Evolutionary conservation across 805 yeast genomes (phyloP).

Genomic region (Metschnikowia vanudenii): DNA sequence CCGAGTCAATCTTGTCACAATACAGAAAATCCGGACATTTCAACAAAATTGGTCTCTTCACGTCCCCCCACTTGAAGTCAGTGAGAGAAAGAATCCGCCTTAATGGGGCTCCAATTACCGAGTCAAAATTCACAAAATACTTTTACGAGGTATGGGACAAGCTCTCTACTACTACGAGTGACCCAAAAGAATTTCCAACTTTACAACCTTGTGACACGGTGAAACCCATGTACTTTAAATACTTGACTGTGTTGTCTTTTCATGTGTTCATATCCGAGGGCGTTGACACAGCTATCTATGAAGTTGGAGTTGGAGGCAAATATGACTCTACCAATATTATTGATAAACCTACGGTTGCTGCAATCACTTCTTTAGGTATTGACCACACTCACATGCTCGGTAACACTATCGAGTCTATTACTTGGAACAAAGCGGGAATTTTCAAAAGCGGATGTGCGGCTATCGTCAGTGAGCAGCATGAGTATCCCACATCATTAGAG

Average conservation of each 20-base stretch:
- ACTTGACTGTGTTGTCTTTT: slow-evolving; percentile 82
- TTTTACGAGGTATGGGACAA: slow-evolving; percentile 94
- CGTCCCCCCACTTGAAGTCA: slow-evolving; percentile 92
- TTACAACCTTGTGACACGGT: slow-evolving; percentile 63
- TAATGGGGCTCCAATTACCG: slow-evolving; percentile 81
- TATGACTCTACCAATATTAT: slow-evolving; percentile 94
- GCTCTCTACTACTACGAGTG: slow-evolving; percentile 57
- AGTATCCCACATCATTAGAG: slow-evolving; percentile 49
- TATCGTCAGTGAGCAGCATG: slow-evolving; percentile 57
- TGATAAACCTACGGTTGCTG: slow-evolving; percentile 76
- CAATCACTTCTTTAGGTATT: slow-evolving; percentile 81
- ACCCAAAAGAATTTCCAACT: slow-evolving; percentile 56
- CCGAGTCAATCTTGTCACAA: slow-evolving; percentile 73
- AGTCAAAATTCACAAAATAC: slow-evolving; percentile 74
- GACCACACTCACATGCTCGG: slow-evolving; percentile 92
- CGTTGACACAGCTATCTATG: slow-evolving; percentile 92
- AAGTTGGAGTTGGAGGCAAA: slow-evolving; percentile 98
- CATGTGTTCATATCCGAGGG: slow-evolving; percentile 86
- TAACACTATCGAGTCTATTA: slow-evolving; percentile 79
- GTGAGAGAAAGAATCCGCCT: slow-evolving; percentile 91
- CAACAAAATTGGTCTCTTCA: slow-evolving; percentile 81
- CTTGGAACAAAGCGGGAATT: slow-evolving; percentile 97
- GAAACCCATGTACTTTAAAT: slow-evolving; percentile 93
- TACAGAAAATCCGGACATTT: slow-evolving; percentile 44
- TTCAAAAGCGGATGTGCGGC: slow-evolving; percentile 71